Base-by-base conservation (phyloP, 2,329 filamentous ascomycete genomes). In the Colletotrichum tanaceti region DNA sequence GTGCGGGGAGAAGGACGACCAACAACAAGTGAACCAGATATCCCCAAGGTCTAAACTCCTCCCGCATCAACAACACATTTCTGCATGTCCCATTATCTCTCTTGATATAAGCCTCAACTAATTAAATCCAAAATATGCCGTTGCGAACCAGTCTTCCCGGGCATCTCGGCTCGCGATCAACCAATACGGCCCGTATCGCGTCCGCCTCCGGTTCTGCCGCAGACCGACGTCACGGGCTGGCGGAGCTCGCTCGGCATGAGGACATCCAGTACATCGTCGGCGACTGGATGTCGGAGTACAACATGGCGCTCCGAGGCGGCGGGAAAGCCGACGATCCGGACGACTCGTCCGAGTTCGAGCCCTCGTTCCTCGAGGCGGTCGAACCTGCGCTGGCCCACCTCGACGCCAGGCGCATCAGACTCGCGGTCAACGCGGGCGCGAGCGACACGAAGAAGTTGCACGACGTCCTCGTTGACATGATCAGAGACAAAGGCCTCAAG, bases 231-330 rank as follows among this genome's bases (percentile, higher is more conserved):
- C 72, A 75, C 35, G 72, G 73, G 22, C 53, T 75, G 24, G 71
- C 71, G 38, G 71, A 71, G 10, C 69, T 75, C 22, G 74, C 72
- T 9, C 64, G 60, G 1, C 66, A 72, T 5, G 73, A 72, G 47
- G 71, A 76, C 47, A 72, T 80, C 9, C 74, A 81, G 57, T 78
- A 80, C 50, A 80, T 81, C 39, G 79, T 77, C 1, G 79, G 79
- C 22, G 79, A 81, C 72, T 81, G 79, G 75, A 75, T 81, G 53
- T 80, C 79, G 11, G 79, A 81, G 70, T 82, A 82, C 70, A 88
- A 87, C 73, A 86, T 88, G 79, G 83, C 85, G 64, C 79, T 70
- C 76, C 77, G 68, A 73, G 79, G 71, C 69, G 58, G 22, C 5
- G 58, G 46, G 13, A 60, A 60, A 57, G 75, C 73, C 18, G 76